These are phyloP conservation scores for Sicyos baderoa DNA, from an alignment of 306 rosid species.

Conservation along the genomic window DNA sequence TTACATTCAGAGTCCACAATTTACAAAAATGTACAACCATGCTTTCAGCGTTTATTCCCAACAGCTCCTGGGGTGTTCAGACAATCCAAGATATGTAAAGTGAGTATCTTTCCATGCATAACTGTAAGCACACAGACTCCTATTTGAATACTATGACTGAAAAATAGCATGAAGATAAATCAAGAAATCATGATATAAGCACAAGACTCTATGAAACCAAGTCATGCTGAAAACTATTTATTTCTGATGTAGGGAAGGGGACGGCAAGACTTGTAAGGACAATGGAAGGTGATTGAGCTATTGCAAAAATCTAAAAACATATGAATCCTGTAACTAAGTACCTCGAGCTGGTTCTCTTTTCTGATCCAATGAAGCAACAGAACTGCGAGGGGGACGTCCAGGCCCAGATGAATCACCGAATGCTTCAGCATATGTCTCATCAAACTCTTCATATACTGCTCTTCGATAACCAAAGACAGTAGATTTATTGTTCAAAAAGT, in stretches of 20 bases:
- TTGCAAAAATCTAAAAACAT: constrained; percentile 7
- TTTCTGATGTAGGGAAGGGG: no score
- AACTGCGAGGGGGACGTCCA: constrained; percentile 37
- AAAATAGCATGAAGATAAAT: not conserved
- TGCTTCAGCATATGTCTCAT: constrained; percentile 95
- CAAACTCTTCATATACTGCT: constrained; percentile 75
- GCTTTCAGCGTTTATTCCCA: not conserved
- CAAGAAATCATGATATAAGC: constrained; percentile 2
- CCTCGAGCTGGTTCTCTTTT: constrained; percentile 56
- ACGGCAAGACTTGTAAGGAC: no score
- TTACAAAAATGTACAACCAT: not conserved
- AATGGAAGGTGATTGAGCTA: not conserved
- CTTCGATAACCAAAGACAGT: constrained; percentile 46
- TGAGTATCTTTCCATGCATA: not conserved
- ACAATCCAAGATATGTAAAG: not conserved
- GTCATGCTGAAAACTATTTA: not conserved
- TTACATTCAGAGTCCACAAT: constrained; percentile 1
- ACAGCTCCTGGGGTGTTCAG: constrained; percentile 1
- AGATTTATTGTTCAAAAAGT: constrained; percentile 53
- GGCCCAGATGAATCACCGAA: constrained; percentile 54
- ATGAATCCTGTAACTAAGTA: constrained; percentile 30
- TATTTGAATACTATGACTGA: not conserved
- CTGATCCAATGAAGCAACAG: constrained; percentile 26
- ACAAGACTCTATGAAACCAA: not conserved
- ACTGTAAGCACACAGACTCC: not conserved